Evolutionary conservation across 805 yeast species (phyloP).

Genomic region (Naumovozyma baii): DNA sequence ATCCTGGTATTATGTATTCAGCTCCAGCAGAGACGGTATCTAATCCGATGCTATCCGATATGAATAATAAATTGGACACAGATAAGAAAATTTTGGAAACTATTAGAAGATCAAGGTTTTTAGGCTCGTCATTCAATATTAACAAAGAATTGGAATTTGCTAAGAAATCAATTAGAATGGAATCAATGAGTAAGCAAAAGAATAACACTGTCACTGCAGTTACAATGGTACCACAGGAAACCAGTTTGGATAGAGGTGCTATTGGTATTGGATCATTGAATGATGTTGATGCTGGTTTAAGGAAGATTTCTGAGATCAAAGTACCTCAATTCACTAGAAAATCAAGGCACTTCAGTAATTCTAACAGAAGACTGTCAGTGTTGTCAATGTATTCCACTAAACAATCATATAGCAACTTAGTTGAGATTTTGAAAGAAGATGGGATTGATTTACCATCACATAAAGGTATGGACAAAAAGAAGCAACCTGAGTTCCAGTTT

Average conservation of each 20-base stretch:
- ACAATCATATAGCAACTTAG: conserved; percentile 52
- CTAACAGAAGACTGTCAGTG: conserved; percentile 62
- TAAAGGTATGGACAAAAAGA: conserved; percentile 12
- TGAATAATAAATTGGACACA: background rate
- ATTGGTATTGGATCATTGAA: conserved; percentile 18
- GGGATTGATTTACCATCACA: conserved; percentile 5
- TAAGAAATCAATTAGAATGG: conserved; percentile 3
- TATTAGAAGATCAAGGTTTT: conserved; percentile 36
- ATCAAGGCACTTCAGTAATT: conserved; percentile 50
- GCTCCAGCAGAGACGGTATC: conserved; percentile 2
- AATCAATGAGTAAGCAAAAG: background rate
- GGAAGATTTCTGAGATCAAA: conserved; percentile 49
- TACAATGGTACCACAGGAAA: conserved; percentile 20
- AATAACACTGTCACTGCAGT: background rate
- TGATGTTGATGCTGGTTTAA: conserved; percentile 31
- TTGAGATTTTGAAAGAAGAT: conserved; percentile 31
- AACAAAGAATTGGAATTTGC: conserved; percentile 24
- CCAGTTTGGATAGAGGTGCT: conserved; percentile 18
- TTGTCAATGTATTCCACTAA: conserved; percentile 62
- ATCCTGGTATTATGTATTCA: conserved; percentile 33
- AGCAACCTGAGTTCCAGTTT: conserved; percentile 20
- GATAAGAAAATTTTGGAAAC: conserved; percentile 33
- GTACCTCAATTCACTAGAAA: conserved; percentile 66
- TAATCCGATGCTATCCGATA: background rate
- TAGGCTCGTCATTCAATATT: conserved; percentile 35